Conservation (phyloP, 129 eudicot genomes). For the Lactuca saligna region DNA sequence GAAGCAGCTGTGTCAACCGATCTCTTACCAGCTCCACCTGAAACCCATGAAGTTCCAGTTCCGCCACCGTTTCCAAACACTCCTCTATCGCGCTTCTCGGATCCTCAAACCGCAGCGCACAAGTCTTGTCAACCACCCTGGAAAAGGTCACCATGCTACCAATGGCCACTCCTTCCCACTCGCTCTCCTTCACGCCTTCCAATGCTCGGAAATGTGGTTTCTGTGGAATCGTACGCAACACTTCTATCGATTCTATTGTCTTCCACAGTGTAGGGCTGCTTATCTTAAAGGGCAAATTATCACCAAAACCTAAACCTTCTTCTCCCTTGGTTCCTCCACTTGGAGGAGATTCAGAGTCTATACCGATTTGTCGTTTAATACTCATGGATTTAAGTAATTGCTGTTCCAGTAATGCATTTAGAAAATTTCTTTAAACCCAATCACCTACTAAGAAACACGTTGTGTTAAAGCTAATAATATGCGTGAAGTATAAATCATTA, state of each 20-base stretch:
- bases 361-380: too few relatives aligned
- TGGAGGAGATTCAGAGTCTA: constrained; percentile 20
- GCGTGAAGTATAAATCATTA: too few relatives aligned
- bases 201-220: constrained; percentile 78
- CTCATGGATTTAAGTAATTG: too few relatives aligned
- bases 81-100: constrained; percentile 49
- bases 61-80: constrained; percentile 55
- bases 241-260: constrained; percentile 66
- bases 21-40: constrained; percentile 49
- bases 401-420: too few relatives aligned
- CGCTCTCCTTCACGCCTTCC: constrained; percentile 36
- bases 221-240: constrained; percentile 61
- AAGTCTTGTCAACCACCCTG: constrained; percentile 50
- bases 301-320: constrained; percentile 9
- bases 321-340: constrained; percentile 32
- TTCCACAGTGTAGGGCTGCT: constrained; percentile 54
- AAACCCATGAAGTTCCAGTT: constrained; percentile 74
- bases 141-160: constrained; percentile 73
- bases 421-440: too few relatives aligned
- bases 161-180: constrained; percentile 82
- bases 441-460: too few relatives aligned
- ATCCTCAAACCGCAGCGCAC: constrained; percentile 43
- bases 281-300: constrained; percentile 58
- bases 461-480: too few relatives aligned
- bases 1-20: constrained; percentile 41